phyloP scores from a whole-genome alignment of 345 rosid species.

The Arabis hirsuta region DNA sequence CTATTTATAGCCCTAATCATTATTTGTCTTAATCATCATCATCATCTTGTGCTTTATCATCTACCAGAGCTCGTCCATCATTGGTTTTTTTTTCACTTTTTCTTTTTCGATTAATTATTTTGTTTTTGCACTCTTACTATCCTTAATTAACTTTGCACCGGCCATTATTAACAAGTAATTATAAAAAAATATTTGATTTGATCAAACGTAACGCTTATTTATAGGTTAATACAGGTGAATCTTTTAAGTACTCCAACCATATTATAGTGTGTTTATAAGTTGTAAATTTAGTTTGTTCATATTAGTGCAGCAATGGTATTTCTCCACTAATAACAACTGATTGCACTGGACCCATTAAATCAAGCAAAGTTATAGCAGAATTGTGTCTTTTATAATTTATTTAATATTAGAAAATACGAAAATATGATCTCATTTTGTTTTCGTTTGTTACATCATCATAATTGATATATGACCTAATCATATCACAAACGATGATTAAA shows the following conservation, averaged over 20 bases:
- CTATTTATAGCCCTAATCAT: conserved; percentile 37
- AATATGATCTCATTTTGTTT: too few relatives aligned
- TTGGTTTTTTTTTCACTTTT: conserved; percentile 18
- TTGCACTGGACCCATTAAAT: neutral
- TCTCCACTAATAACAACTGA: conserved; percentile 14
- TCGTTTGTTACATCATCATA: too few relatives aligned
- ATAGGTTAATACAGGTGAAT: neutral
- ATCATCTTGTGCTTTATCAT: conserved; percentile 38
- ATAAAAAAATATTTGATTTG: neutral
- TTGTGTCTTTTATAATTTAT: too few relatives aligned
- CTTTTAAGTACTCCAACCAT: conserved; percentile 14
- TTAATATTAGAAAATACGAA: too few relatives aligned
- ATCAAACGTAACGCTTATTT: conserved; percentile 13
- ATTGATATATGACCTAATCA: too few relatives aligned
- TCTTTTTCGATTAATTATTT: conserved; percentile 19
- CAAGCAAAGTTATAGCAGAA: conserved; percentile 7
- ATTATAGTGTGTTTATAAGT: neutral
- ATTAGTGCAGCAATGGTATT: conserved; percentile 1
- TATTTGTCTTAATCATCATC: conserved; percentile 30
- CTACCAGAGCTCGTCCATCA: conserved; percentile 37
- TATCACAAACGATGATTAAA: too few relatives aligned
- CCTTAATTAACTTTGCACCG: conserved; percentile 42
- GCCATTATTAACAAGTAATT: conserved; percentile 15
- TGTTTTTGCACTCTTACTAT: conserved; percentile 26
- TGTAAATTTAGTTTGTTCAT: neutral